These are phyloP conservation scores for Rubus idaeus DNA, from an alignment of 306 rosid species.

Conservation along the genomic window DNA sequence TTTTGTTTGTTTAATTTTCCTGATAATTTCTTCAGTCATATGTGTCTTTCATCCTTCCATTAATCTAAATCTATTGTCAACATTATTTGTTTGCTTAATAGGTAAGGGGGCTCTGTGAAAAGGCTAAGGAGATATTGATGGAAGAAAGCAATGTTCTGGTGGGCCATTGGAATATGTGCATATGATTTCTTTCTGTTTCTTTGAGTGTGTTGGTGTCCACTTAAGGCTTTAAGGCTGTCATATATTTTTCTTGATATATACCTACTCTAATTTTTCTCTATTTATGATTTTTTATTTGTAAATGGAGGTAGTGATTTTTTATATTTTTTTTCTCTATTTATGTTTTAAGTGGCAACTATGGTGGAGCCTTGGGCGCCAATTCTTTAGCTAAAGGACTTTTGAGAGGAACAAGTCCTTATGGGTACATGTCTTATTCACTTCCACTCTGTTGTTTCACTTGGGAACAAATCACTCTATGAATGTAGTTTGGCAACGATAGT, in stretches of 20 bases:
- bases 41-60: too few species aligned
- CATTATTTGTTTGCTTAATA: conserved; percentile 24
- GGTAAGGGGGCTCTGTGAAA: conserved; percentile 83
- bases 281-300: conserved; percentile 33
- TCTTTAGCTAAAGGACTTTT: conserved; percentile 90
- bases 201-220: not conserved
- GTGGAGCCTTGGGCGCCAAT: conserved; percentile 97
- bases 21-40: not conserved
- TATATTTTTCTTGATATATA: too few species aligned
- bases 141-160: conserved; percentile 98
- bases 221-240: not conserved
- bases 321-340: conserved; percentile 21
- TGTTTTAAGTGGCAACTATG: conserved; percentile 90
- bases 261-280: too few species aligned
- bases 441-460: conserved; percentile 4
- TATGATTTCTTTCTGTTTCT: too few species aligned
- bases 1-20: not conserved
- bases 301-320: conserved; percentile 82
- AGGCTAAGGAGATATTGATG: conserved; percentile 95
- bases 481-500: not conserved
- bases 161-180: not conserved
- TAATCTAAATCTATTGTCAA: conserved; percentile 14
- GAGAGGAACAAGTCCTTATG: conserved; percentile 87
- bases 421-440: conserved; percentile 47
- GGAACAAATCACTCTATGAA: not conserved